Evolutionary conservation across 768 basidiomycete species (phyloP), one percentile per base, ranked within the genome.

Genomic region (Mycena galopus): DNA sequence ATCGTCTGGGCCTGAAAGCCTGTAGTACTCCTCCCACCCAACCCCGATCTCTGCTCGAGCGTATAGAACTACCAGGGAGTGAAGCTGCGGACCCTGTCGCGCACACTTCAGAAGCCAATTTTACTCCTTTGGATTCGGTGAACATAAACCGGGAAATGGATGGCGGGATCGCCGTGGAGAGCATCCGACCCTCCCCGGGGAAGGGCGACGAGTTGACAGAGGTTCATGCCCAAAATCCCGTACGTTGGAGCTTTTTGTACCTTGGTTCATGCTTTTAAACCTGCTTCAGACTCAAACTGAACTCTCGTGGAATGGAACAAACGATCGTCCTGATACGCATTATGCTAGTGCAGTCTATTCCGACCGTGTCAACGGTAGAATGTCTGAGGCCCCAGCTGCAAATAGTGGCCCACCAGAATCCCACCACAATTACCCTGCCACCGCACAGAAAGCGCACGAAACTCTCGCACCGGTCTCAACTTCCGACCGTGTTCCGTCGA

Each of bases 1-100:
- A 65, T 21, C 72, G 72, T 61, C 14, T 73, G 44, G 72, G 72
- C n/a, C 67, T 63, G 1, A 68, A 69, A 65, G 47, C 56, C 30
- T n/a, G n/a, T n/a, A n/a, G n/a, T n/a, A 6, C 29, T 8, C 58
- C 47, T 53, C 9, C 59, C n/a, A 16, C 37, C n/a, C 33, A 21
- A 19, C 62, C 35, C 9, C 42, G 50, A 33, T 73, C 72, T 35
- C 63, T 73, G 6, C 72, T 73, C 23, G 67, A 73, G 39, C 72
- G 72, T 19, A 68, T 73, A 23, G 58, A 65, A 42, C 33, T 73
- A 27, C 61, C 53, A 23, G 61, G 19, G 19, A 44, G 9, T 29
- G 56, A 30, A 21, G 16, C 53, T 23, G 32, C 30, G 12, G 56
- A 56, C 30, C 17, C 50, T 23, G 58, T 14, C 19, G 29, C 32